These are phyloP conservation scores for Claviceps sorghi DNA, from an alignment of 2,329 filamentous ascomycete species.

Conservation along the genomic window DNA sequence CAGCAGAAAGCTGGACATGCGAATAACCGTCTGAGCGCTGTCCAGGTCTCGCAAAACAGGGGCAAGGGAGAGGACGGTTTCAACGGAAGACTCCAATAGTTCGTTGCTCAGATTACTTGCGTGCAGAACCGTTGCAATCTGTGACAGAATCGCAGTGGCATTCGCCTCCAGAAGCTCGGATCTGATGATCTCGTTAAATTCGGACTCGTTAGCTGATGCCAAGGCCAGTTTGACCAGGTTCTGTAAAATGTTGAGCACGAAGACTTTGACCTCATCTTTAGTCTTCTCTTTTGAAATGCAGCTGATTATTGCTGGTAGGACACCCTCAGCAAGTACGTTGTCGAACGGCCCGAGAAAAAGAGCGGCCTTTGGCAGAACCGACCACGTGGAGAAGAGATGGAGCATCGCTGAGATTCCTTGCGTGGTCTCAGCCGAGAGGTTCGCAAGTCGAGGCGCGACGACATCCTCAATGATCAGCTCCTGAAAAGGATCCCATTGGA, in stretches of 20 bases:
- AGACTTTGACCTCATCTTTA: slow-evolving; percentile 76
- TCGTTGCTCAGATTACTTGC: slow-evolving; percentile 49
- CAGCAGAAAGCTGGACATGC: slow-evolving; percentile 67
- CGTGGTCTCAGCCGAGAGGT: slow-evolving; percentile 70
- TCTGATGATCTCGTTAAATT: slow-evolving; percentile 42
- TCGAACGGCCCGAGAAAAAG: slow-evolving; percentile 43
- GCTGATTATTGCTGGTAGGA: slow-evolving; percentile 59
- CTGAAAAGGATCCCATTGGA: slow-evolving; percentile 60
- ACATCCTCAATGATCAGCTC: slow-evolving; percentile 58
- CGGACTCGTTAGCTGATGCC: slow-evolving; percentile 37
- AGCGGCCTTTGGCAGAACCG: slow-evolving; percentile 49
- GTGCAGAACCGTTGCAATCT: slow-evolving; percentile 54
- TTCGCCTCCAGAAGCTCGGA: slow-evolving; percentile 42
- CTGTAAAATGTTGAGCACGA: slow-evolving; percentile 61
- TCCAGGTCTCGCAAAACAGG: slow-evolving; percentile 51
- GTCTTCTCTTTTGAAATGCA: slow-evolving; percentile 58
- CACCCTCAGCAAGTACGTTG: slow-evolving; percentile 35
- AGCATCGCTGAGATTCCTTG: slow-evolving; percentile 78
- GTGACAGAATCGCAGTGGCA: slow-evolving; percentile 46
- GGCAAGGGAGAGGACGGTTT: slow-evolving; percentile 62
- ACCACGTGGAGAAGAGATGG: slow-evolving; percentile 70
- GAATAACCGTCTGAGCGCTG: slow-evolving; percentile 63
- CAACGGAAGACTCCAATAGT: slow-evolving; percentile 64
- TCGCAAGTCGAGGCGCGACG: slow-evolving; percentile 61
- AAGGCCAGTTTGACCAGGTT: slow-evolving; percentile 49